Conservation (phyloP, 495 filamentous ascomycete species). For the Haplographium delicatum region DNA sequence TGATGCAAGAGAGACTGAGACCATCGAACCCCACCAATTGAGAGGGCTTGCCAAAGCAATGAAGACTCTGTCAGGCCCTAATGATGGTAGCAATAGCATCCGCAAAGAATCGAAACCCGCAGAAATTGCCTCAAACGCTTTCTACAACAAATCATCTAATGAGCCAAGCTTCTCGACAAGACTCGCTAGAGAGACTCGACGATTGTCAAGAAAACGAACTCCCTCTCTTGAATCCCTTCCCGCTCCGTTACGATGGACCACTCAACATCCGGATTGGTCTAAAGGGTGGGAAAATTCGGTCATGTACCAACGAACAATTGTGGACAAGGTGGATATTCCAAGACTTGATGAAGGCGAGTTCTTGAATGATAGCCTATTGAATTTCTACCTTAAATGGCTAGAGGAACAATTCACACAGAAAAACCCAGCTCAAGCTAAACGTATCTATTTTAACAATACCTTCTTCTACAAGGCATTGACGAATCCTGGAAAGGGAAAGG, state of each 20-base stretch:
- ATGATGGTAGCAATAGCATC: neutral
- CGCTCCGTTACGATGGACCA: neutral
- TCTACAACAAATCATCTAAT: conserved; percentile 6
- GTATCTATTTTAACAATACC: conserved; percentile 83
- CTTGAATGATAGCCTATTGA: conserved; percentile 87
- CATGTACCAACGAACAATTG: conserved; percentile 68
- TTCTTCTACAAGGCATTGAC: conserved; percentile 82
- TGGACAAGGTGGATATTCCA: conserved; percentile 72
- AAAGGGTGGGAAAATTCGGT: conserved; percentile 46
- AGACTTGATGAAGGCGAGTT: conserved; percentile 80
- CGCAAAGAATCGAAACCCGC: neutral
- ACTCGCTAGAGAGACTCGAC: conserved; percentile 3
- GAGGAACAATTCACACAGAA: conserved; percentile 56
- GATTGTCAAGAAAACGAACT: neutral
- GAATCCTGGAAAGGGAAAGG: conserved; percentile 46
- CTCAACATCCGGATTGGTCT: conserved; percentile 33
- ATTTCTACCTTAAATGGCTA: conserved; percentile 76
- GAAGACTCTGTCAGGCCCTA: neutral
- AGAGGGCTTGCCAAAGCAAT: neutral
- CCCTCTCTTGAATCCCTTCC: neutral
- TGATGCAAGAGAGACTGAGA: neutral
- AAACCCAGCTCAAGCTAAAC: conserved; percentile 51
- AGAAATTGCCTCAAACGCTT: neutral
- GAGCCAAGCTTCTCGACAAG: conserved; percentile 5
- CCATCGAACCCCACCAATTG: neutral